phyloP scores from a whole-genome alignment of 2,329 filamentous ascomycete genomes.

The Dendryphion nanum region DNA sequence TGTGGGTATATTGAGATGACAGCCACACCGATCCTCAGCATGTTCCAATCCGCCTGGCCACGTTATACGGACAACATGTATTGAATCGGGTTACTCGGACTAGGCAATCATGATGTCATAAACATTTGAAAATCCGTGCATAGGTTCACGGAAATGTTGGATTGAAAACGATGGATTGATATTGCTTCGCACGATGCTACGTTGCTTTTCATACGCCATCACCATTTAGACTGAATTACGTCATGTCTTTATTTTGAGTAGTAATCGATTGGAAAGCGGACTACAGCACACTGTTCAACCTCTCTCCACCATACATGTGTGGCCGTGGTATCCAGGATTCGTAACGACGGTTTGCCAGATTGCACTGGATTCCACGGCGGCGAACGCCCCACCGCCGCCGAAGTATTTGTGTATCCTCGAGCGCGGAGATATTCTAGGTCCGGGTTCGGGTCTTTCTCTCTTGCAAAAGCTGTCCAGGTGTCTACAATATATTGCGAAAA shows the following conservation, averaged over 20 bases:
- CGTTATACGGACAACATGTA: too few species aligned
- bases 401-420: slow-evolving; percentile 28
- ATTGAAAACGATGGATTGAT: too few species aligned
- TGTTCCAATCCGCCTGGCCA: too few species aligned
- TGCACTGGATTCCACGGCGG: slow-evolving; percentile 16
- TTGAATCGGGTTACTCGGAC: too few species aligned
- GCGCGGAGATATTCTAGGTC: slow-evolving; percentile 17
- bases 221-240: too few species aligned
- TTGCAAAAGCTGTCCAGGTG: slow-evolving; percentile 32
- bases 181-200: too few species aligned
- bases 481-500: slow-evolving; percentile 33
- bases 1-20: slow-evolving; percentile 52
- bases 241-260: slow-evolving; percentile 12
- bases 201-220: too few species aligned
- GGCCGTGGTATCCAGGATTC: slow-evolving; percentile 24
- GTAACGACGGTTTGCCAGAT: slow-evolving; percentile 9
- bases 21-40: too few species aligned
- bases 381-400: slow-evolving; percentile 8
- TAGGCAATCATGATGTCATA: too few species aligned
- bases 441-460: slow-evolving; percentile 25
- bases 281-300: slow-evolving; percentile 21
- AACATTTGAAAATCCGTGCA: too few species aligned
- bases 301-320: slow-evolving; percentile 21
- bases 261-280: slow-evolving; percentile 23
- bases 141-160: too few species aligned